Percentiles rank a stretch among this genome's conserved stretches.
phyloP scores from a whole-genome alignment of 164 flowering plant genomes.

The Platanus orientalis region DNA sequence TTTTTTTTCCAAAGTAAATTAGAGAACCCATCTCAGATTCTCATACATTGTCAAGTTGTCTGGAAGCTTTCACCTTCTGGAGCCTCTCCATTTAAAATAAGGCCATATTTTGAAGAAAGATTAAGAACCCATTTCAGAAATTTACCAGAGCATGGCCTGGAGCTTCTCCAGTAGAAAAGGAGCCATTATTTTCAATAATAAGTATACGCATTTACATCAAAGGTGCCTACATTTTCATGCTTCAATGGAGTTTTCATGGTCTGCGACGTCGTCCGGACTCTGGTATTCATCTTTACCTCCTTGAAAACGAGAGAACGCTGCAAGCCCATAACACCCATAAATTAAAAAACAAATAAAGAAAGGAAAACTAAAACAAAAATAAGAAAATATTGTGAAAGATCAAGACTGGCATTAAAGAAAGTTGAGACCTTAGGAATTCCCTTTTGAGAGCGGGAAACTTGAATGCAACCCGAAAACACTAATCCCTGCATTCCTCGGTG shows the following conservation, averaged over 20 bases:
- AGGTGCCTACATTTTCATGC: constrained; percentile 43
- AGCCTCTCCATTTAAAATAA: background rate
- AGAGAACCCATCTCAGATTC: no score
- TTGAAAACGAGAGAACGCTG: constrained; percentile 12
- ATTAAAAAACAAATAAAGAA: background rate
- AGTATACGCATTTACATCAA: background rate
- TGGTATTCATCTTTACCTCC: constrained; percentile 42
- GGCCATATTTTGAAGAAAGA: background rate
- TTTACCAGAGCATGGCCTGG: constrained; percentile 8
- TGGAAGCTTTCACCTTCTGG: background rate
- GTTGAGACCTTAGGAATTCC: constrained; percentile 17
- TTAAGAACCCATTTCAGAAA: constrained; percentile 1
- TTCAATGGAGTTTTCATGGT: constrained; percentile 38
- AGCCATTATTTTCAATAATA: constrained; percentile 17
- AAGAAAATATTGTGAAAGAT: background rate
- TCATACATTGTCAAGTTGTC: no score
- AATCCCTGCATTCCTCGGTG: constrained; percentile 21
- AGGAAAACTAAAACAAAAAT: background rate
- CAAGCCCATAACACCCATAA: background rate
- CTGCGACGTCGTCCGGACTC: constrained; percentile 40
- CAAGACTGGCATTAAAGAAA: background rate
- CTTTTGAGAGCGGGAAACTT: constrained; percentile 25
- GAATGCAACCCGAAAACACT: constrained; percentile 17
- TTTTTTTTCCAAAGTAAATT: background rate
- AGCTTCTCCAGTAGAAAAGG: background rate